Evolutionary conservation across 1,284 basidiomycete species (phyloP).

Genomic region (Abortiporus biennis): DNA sequence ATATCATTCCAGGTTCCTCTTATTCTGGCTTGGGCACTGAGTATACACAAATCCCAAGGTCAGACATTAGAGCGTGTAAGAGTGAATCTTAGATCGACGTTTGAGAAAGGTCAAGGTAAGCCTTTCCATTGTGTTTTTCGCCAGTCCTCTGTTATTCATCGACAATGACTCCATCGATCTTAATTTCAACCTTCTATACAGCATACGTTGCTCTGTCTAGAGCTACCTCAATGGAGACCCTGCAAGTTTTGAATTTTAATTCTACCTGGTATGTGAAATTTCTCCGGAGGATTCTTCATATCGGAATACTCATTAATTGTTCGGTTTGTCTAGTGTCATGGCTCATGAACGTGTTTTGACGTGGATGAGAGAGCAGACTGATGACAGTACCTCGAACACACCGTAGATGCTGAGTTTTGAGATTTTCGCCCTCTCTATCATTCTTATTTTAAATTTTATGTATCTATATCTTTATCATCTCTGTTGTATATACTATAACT

Average conservation of each 20-base stretch:
- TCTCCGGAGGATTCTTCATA: background rate
- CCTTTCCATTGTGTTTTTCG: background rate
- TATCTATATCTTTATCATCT: too few relatives aligned
- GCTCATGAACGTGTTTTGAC: constrained; percentile 19
- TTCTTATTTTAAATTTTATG: too few relatives aligned
- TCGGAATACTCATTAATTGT: too few relatives aligned
- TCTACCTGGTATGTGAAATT: constrained; percentile 19
- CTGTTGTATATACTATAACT: too few relatives aligned
- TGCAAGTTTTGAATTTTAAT: constrained; percentile 23
- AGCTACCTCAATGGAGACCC: constrained; percentile 18
- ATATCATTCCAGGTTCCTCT: constrained; percentile 50
- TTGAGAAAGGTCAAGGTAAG: constrained; percentile 80
- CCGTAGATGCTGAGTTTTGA: too few relatives aligned
- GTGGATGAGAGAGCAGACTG: constrained; percentile 5
- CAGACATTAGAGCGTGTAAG: constrained; percentile 77
- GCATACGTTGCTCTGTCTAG: constrained; percentile 27
- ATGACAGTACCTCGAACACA: too few relatives aligned
- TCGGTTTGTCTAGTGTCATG: background rate
- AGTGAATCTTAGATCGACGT: constrained; percentile 57
- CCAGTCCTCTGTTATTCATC: background rate
- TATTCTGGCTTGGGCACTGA: constrained; percentile 78
- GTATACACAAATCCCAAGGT: constrained; percentile 85
- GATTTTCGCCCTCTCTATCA: too few relatives aligned
- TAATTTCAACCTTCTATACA: constrained; percentile 2
- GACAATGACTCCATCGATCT: background rate